A percentile compares a stretch with the other conserved stretches of the same genome.
Conservation (phyloP, 805 yeast species). For the Schizosaccharomyces octosporus region DNA sequence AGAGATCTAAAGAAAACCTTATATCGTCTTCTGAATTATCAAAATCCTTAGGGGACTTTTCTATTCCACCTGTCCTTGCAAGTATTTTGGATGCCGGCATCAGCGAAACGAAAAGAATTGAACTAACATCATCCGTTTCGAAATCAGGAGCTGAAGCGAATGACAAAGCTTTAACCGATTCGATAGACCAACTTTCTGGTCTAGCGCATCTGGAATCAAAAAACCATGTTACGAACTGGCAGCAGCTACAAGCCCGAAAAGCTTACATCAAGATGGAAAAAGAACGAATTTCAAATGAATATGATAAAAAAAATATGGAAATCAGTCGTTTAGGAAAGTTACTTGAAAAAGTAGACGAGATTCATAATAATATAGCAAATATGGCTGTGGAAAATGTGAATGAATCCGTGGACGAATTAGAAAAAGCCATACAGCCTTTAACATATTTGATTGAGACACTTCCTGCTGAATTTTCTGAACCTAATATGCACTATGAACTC, state of each 20-base stretch:
- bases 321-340: constrained; percentile 6
- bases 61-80: neutral
- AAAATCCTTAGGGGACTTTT: constrained; percentile 6
- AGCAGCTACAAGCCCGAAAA: constrained; percentile 5
- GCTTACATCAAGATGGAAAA: constrained; percentile 5
- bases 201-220: constrained; percentile 7
- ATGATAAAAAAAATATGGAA: constrained; percentile 5
- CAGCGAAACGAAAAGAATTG: constrained; percentile 5
- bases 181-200: constrained; percentile 4
- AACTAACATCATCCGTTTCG: neutral
- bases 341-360: neutral
- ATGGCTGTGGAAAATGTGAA: too few relatives aligned
- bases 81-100: constrained; percentile 11
- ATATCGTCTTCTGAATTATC: constrained; percentile 8
- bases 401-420: neutral
- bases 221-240: constrained; percentile 8
- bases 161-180: neutral
- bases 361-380: too few relatives aligned
- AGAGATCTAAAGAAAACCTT: constrained; percentile 2
- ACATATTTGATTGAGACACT: neutral
- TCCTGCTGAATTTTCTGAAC: neutral
- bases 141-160: neutral
- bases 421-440: neutral
- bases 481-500: neutral
- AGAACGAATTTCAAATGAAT: constrained; percentile 3